Evolutionary conservation across 2,329 filamentous ascomycete genomes (phyloP).

Genomic region (Penicillium sp.): DNA sequence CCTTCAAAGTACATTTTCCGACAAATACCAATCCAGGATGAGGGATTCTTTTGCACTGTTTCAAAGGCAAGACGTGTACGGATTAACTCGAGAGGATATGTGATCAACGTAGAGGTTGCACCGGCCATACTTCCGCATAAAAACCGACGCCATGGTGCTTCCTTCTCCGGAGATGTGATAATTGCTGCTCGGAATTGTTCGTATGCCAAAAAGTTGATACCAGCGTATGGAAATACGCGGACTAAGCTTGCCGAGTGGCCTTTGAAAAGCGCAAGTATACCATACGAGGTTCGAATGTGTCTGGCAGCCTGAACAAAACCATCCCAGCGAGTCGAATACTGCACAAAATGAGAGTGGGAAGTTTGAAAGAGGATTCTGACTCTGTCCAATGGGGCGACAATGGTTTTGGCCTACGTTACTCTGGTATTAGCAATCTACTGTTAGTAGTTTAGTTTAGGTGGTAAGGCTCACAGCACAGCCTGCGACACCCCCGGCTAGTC

Average conservation of each 20-base stretch:
- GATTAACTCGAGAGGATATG: constrained; percentile 91
- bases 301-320: constrained; percentile 71
- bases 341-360: constrained; percentile 38
- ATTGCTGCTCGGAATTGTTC: constrained; percentile 84
- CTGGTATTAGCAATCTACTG: neutral
- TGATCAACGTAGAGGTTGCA: constrained; percentile 89
- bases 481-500: constrained; percentile 81
- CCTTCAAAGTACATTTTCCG: constrained; percentile 82
- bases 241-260: constrained; percentile 92
- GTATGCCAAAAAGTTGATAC: constrained; percentile 96
- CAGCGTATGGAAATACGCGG: constrained; percentile 94
- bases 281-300: constrained; percentile 46
- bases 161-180: constrained; percentile 69
- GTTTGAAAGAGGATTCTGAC: constrained; percentile 9
- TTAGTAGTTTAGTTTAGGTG: neutral
- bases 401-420: constrained; percentile 3
- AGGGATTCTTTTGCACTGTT: constrained; percentile 69
- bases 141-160: constrained; percentile 72
- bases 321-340: constrained; percentile 85
- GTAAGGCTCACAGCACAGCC: constrained; percentile 73
- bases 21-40: constrained; percentile 66
- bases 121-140: constrained; percentile 56
- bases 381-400: constrained; percentile 6
- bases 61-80: constrained; percentile 92
- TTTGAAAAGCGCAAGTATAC: constrained; percentile 63